Percentiles rank a stretch among this genome's conserved stretches.
Conservation (phyloP, 352 stramenopile genomes). For the Globisporangium apiculatum region DNA sequence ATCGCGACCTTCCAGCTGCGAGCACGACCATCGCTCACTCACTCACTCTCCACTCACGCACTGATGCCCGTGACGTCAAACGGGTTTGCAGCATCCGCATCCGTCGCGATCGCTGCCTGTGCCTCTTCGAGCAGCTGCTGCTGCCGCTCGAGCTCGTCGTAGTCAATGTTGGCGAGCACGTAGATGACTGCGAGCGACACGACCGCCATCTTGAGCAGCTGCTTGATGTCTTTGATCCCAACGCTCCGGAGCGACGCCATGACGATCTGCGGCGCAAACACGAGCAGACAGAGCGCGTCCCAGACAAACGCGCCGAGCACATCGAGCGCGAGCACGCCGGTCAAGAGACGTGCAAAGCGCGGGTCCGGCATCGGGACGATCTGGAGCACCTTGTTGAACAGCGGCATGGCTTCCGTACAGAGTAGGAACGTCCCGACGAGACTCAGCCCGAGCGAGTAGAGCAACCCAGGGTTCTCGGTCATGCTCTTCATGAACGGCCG, state of each 20-base stretch:
- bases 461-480: conserved; percentile 93
- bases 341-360: conserved; percentile 76
- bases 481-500: conserved; percentile 98
- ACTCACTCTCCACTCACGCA: conserved; percentile 1
- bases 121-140: conserved; percentile 67
- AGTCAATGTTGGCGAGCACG: conserved; percentile 84
- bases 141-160: conserved; percentile 86
- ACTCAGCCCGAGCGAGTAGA: conserved; percentile 86
- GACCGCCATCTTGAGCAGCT: conserved; percentile 83
- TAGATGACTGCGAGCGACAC: conserved; percentile 84
- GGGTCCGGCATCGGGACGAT: conserved; percentile 89
- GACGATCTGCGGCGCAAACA: conserved; percentile 87
- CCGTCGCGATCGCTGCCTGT: conserved; percentile 18
- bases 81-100: conserved; percentile 12
- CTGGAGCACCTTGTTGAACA: conserved; percentile 91
- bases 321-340: conserved; percentile 72
- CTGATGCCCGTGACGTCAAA: conserved; percentile 13
- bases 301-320: conserved; percentile 82
- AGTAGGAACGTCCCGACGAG: conserved; percentile 88
- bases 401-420: conserved; percentile 87
- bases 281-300: conserved; percentile 77
- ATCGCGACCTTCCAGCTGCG: too few species aligned
- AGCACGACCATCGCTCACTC: neutral
- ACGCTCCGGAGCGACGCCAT: conserved; percentile 67
- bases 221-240: conserved; percentile 69